Evolutionary conservation across 345 rosid genomes (phyloP).

Genomic region (Citropsis articulata): DNA sequence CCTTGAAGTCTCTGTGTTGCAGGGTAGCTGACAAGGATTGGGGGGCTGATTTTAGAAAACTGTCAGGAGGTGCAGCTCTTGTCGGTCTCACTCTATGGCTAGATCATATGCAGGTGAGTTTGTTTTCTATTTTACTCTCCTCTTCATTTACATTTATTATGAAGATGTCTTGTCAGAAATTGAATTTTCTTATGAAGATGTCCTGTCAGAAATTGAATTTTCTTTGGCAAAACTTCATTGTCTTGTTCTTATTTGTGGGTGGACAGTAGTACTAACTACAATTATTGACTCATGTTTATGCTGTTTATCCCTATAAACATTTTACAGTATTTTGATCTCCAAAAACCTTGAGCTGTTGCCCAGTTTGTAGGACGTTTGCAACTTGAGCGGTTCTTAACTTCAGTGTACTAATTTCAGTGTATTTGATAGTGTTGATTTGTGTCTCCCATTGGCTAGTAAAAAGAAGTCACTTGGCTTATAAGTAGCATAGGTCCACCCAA

Average conservation of each 20-base stretch:
- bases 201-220: constrained; percentile 1
- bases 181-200: neutral
- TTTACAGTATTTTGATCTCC: neutral
- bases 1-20: constrained; percentile 27
- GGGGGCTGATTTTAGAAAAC: constrained; percentile 93
- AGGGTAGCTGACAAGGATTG: constrained; percentile 94
- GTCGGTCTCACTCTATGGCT: constrained; percentile 96
- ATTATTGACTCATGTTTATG: neutral
- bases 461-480: neutral
- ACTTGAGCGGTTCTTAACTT: neutral
- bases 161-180: neutral
- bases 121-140: constrained; percentile 13
- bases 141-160: neutral
- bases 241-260: neutral
- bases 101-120: constrained; percentile 86
- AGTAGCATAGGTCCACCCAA: too few species aligned
- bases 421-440: neutral
- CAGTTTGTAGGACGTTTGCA: neutral
- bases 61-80: constrained; percentile 95
- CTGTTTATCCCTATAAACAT: neutral
- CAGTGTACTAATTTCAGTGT: neutral
- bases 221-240: neutral
- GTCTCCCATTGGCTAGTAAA: neutral
- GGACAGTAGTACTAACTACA: neutral
- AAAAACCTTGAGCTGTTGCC: neutral